Evolutionary conservation across 495 filamentous ascomycete species (phyloP), one percentile per base, ranked within the genome.

Genomic region (Daldinia decipiens): DNA sequence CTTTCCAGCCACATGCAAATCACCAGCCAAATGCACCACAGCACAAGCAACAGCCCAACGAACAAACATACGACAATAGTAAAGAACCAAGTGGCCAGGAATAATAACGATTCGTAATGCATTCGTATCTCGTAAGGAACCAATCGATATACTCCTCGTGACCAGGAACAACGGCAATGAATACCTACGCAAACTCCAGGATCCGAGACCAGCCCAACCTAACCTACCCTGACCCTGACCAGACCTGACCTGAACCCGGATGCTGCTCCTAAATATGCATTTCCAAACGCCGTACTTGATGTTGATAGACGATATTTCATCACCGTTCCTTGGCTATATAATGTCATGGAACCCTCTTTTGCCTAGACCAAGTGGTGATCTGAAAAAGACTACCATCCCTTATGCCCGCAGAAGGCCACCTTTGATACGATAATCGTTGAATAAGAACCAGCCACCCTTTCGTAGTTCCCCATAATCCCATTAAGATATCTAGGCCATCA

Each of bases 401-500:
- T 36, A 36, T 1, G 12, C 12, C 34, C 12, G 12, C 1, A 36
- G 34, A 11, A 12, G 32, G 32, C 32, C 32, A 12, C 32, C 34
- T 36, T 36, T 36, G 11, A 36, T 36, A 36, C 34, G 34, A 36
- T 13, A 3, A 4, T 21, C 4, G 1, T 15, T 54, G 26, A 21
- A 13, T 40, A 45, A 29, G 50, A 51, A 31, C 39, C 21, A 19
- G 15, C 8, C 2, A 21, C 19, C 21, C 26, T 57, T 34, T 32
- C 19, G 19, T 45, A 32, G 13, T 47, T 11, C 40, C 40, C 13
- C 34, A 3, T 13, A 36, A 3, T 36, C 3, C 34, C 34, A 36
- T 36, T 36, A 36, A 36, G 34, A 36, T 36, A 13, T 2, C 12
- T 17, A 6, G 26, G 4, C 1, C 50, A 13, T 43, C 45, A 87